Evolutionary conservation across 805 yeast genomes (phyloP).

Genomic region (Zygosaccharomyces rouxii): DNA sequence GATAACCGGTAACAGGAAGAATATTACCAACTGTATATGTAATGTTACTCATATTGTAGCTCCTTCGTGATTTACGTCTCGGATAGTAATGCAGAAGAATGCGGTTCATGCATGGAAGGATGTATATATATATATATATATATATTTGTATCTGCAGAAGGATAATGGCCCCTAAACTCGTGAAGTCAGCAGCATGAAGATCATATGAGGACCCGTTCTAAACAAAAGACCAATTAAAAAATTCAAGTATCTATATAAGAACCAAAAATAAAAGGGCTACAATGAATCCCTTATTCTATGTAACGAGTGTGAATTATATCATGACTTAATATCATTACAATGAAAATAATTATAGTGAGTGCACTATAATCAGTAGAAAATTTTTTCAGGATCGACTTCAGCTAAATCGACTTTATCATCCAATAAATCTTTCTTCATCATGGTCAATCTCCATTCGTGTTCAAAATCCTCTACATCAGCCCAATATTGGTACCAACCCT

Average conservation of each 20-base stretch:
- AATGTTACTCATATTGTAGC: conserved; percentile 15
- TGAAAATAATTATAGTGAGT: background rate
- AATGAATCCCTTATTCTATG: background rate
- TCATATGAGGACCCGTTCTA: background rate
- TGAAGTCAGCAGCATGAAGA: background rate
- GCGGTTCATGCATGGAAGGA: background rate
- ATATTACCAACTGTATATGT: conserved; percentile 23
- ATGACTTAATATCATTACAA: background rate
- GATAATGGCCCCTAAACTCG: background rate
- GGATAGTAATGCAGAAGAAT: background rate
- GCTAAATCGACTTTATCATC: conserved; percentile 18
- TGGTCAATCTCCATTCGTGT: conserved; percentile 28
- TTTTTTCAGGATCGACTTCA: conserved; percentile 15
- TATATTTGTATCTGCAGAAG: background rate
- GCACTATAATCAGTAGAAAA: background rate
- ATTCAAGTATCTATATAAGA: background rate
- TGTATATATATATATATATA: background rate
- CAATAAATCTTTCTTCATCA: conserved; percentile 16
- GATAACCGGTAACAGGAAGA: conserved; percentile 14
- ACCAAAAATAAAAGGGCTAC: background rate
- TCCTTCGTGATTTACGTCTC: background rate
- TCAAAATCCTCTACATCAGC: conserved; percentile 62
- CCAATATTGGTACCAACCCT: conserved; percentile 60
- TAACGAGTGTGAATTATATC: background rate
- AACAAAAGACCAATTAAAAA: background rate